Evolutionary conservation across 2,329 filamentous ascomycete species (phyloP).

Genomic region (Neofusicoccum umdonicola): DNA sequence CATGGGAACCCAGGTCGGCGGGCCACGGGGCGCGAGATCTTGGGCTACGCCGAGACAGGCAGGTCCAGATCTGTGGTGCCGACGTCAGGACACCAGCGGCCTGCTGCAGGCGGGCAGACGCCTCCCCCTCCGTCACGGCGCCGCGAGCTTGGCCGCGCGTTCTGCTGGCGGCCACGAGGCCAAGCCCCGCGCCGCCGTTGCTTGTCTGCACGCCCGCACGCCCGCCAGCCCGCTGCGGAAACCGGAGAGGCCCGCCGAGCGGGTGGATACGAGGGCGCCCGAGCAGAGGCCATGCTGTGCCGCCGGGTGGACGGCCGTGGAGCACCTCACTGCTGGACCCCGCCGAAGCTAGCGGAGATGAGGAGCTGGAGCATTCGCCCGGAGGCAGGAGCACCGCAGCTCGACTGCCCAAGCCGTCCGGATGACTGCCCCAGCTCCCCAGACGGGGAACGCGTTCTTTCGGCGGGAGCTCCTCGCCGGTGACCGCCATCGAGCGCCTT

Average conservation of each 20-base stretch:
- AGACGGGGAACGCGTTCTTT: no score
- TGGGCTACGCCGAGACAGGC: neutral
- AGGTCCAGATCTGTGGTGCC: conserved; percentile 4
- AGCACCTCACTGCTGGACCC: neutral
- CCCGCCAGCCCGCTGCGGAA: no score
- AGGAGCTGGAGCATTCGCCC: neutral
- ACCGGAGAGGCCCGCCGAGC: neutral
- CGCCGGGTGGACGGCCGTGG: neutral
- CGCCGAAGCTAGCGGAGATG: neutral
- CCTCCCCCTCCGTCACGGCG: neutral
- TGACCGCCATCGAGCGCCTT: neutral
- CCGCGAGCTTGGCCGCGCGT: neutral
- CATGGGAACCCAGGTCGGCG: no score
- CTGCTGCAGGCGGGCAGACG: no score
- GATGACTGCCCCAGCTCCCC: no score
- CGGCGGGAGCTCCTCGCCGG: neutral
- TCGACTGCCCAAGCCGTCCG: no score
- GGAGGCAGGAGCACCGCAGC: no score
- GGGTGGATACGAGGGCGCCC: neutral
- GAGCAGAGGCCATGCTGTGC: neutral
- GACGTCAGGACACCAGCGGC: no score
- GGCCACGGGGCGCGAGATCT: neutral
- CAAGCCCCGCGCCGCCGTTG: neutral
- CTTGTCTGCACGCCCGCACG: neutral
- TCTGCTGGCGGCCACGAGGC: neutral